Evolutionary conservation across 306 rosid species (phyloP), one percentile per base, ranked within the genome.

Genomic region (Ziziphus jujuba): DNA sequence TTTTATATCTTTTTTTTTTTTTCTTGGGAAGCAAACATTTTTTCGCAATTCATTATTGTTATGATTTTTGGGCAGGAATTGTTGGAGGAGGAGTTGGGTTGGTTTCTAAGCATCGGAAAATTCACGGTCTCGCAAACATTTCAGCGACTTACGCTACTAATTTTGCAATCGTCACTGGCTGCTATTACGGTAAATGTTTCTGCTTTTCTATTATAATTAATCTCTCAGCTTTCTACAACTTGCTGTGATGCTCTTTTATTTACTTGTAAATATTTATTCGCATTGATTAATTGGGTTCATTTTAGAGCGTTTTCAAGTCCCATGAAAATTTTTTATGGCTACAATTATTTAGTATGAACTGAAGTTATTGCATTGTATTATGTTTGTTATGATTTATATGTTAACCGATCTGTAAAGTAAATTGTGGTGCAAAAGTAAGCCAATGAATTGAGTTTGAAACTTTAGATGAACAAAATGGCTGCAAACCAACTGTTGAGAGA

Each of bases 31-130:
- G 4, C 2, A 2, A 28, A 28, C 2, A 2, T 5, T 5, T 28
- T 72, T 43, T 9, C 5, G 28, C 33, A 28, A 28, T 31, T 19
- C 3, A 16, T 23, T 17, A 6, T 44, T 35, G 65, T 44, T 38
- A 73, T 59, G 25, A 59, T 6, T 66, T n/a, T 53, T 74, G 68
- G 43, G 71, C 86, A 87, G 98, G 96, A 63, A 44, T 88, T 83
- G 67, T 80, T 59, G 98, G 98, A 64, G 90, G 87, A 71, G 98
- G 96, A 86, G 73, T 72, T 69, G 98, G 97, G 20, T 69, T 86
- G 66, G 33, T 85, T 13, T 90, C 98, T 25, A 88, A 87, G 82
- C 87, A 93, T 79, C 79, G 96, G 28, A 88, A 77, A 77, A 72
- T 73, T 31, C 88, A 83, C 12, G 96, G 98, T 36, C 87, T 86